Base-by-base conservation (phyloP, 352 stramenopile species). In the Thalassiosira livingstoniorum region DNA sequence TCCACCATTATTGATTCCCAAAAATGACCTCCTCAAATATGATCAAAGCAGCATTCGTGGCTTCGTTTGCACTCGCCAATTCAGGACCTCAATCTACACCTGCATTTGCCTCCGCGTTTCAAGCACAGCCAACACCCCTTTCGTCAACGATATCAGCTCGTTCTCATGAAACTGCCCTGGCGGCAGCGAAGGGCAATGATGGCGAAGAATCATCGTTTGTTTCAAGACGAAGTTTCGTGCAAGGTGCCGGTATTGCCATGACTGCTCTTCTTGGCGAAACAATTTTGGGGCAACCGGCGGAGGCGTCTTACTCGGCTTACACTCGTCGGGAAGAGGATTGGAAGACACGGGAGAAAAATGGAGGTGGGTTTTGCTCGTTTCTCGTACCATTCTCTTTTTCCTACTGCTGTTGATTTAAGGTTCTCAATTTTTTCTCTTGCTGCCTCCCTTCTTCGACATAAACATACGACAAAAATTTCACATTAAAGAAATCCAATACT, bases 291-390 rank as follows among this genome's bases (percentile, higher is more conserved):
- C 45, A 77, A 37, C 58, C 54, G 0, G 80, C 74, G 3, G 75
- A 72, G 54, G 89, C 89, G 0, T 87, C 80, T 13, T 94, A 94
- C 57, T 86, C 83, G 0, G 87, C 86, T 10, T 94, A 92, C 73
- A 80, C 80, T 27, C 62, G 75, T 11, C 68, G 88, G 2, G 90
- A 94, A 73, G 74, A 94, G 69, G 90, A 94, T 71, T 94, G 90
- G 90, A 68, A 93, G 63, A 54, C 79, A 55, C 80, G 90, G 34
- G 27, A 77, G 27, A 67, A 82, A 15, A 92, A 85, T 42, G 88
- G 88, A 64, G 83, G 83, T 89, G 65, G 83, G 83, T 58, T 62
- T 31, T 47, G 2, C n/a, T n/a, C n/a, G n/a, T n/a, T n/a, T n/a
- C n/a, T n/a, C n/a, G n/a, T n/a, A n/a, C n/a, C n/a, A n/a, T n/a